These are phyloP conservation scores for Boletus vinaceobasis DNA, from an alignment of 768 basidiomycete genomes.

Conservation along the genomic window DNA sequence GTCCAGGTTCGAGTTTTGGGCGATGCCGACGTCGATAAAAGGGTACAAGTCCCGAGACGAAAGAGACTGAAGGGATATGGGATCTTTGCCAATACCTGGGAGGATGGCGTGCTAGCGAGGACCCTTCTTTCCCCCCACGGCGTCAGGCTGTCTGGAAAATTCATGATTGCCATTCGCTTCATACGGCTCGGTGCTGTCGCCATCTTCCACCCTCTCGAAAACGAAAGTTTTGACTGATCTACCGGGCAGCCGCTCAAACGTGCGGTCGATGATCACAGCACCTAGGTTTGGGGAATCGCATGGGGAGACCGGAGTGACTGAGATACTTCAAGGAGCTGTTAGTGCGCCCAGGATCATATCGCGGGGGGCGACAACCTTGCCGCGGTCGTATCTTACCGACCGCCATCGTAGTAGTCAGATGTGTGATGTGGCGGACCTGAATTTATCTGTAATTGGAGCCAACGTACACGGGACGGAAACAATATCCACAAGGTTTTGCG, in stretches of 20 bases:
- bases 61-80: not conserved
- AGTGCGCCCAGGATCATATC: not conserved
- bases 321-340: not conserved
- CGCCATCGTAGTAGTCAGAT: not conserved
- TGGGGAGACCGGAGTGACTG: not conserved
- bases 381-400: not conserved
- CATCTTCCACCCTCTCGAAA: not conserved
- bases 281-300: too few relatives aligned
- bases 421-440: slow-evolving; percentile 18
- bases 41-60: too few relatives aligned
- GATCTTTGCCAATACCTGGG: not conserved
- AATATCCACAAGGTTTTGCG: slow-evolving; percentile 9
- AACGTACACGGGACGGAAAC: slow-evolving; percentile 11
- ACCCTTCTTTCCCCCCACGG: not conserved
- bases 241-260: not conserved
- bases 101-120: not conserved
- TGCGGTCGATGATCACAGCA: not conserved
- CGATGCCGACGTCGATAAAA: not conserved
- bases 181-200: not conserved
- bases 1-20: not conserved
- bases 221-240: not conserved
- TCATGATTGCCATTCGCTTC: not conserved
- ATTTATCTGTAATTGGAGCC: slow-evolving; percentile 23
- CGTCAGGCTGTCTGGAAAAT: not conserved
- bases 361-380: not conserved